Base-by-base conservation (phyloP, 225 moss, liverwort and hornwort species). In the Polytrichum commune region DNA sequence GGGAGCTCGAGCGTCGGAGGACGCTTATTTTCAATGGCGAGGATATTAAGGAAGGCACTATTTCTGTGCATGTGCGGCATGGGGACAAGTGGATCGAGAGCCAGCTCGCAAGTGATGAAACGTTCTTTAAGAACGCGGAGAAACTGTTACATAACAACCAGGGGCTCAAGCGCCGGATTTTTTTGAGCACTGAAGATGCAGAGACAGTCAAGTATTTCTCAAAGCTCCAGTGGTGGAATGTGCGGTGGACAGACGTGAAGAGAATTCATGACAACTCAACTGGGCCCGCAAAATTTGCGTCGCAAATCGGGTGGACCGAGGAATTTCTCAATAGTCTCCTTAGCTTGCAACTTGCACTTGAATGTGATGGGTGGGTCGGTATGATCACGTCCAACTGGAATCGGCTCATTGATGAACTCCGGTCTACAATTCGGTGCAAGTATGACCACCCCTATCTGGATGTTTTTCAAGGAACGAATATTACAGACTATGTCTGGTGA, bases 371-470 rank as follows among this genome's bases (percentile, higher is more conserved):
- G 0, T 82, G 73, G 73, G 76, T 85, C 5, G 85, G 82, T 0
- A 78, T 76, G 81, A 70, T 78, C 46, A 70, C 78, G 0, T 79
- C 76, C 0, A 85, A 85, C 18, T 85, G 85, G 82, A 76, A 79
- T 74, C 61, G 81, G 4, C 9, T 85, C 2, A 54, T 82, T 0
- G 74, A 85, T 3, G 85, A 85, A 62, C 76, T 85, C 7, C 35
- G 72, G 2, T 79, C 82, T 0, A 79, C 79, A 0, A 53, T 85
- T 26, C n/a, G 82, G 1, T 79, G 82, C 1, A 82, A 82, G 20
- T 30, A 68, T 19, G 68, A 69, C 0, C 67, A 19, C 19, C 71
- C 62, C 0, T 85, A 82, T 1, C 70, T 78, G 0, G 78, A 81
- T 71, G 81, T 79, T 18, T 76, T 76, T 18, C 68, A 70, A 0